Evolutionary conservation across 2,329 filamentous ascomycete genomes (phyloP).

Genomic region (Penicillium aurantiogriseum): DNA sequence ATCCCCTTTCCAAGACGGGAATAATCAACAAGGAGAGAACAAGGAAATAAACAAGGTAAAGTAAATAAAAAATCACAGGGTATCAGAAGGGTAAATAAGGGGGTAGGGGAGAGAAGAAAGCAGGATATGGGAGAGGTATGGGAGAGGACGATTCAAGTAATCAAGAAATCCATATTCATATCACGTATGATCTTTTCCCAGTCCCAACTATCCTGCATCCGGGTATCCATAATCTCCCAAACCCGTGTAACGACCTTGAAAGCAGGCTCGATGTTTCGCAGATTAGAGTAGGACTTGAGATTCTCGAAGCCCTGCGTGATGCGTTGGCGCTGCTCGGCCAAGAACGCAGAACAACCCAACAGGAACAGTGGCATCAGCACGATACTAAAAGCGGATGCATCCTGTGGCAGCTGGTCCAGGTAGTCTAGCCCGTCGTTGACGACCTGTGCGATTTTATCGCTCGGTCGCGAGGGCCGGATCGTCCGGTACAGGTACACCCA

Average conservation of each 20-base stretch:
- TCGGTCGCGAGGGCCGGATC: constrained; percentile 56
- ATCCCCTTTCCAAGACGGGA: constrained; percentile 4
- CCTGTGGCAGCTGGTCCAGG: constrained; percentile 54
- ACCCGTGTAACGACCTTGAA: constrained; percentile 56
- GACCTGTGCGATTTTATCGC: constrained; percentile 55
- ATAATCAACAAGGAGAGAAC: neutral
- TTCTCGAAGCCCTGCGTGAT: constrained; percentile 55
- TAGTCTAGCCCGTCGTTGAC: constrained; percentile 60
- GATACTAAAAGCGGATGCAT: constrained; percentile 57
- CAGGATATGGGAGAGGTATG: neutral
- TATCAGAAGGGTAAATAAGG: constrained; percentile 18
- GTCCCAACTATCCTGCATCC: constrained; percentile 59
- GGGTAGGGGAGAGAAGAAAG: neutral
- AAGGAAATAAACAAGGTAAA: constrained; percentile 3
- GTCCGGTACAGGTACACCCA: constrained; percentile 65
- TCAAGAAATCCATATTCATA: constrained; percentile 61
- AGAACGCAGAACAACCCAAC: constrained; percentile 61
- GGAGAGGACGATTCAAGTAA: constrained; percentile 48
- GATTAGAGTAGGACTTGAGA: constrained; percentile 55
- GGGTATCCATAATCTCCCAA: constrained; percentile 60
- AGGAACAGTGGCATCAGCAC: constrained; percentile 62
- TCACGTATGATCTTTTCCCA: constrained; percentile 61
- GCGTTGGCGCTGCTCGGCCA: constrained; percentile 54
- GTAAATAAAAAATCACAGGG: constrained; percentile 13
- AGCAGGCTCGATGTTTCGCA: constrained; percentile 59